phyloP scores from a whole-genome alignment of 257 asterid species.

The Haberlea rhodopensis region DNA sequence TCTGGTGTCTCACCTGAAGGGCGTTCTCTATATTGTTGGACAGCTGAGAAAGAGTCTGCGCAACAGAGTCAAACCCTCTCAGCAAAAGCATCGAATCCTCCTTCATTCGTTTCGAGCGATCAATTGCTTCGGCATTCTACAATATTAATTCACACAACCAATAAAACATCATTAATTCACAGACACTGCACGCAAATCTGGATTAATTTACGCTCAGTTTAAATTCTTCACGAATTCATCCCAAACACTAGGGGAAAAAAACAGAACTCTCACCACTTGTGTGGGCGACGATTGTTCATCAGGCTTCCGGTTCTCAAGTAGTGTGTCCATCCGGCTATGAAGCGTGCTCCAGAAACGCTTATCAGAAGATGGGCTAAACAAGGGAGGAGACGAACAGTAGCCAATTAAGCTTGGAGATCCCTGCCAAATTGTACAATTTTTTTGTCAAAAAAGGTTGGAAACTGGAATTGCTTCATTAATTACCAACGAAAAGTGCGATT shows the following conservation, averaged over 20 bases:
- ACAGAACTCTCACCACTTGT: constrained; percentile 26
- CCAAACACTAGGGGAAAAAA: neutral
- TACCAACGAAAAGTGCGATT: constrained; percentile 10
- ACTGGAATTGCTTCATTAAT: neutral
- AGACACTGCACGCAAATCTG: neutral
- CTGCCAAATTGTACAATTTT: constrained; percentile 29
- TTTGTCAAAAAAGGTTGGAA: neutral
- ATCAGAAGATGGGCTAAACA: constrained; percentile 73
- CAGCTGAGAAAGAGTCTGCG: constrained; percentile 71
- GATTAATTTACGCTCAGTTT: neutral
- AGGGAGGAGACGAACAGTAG: constrained; percentile 40
- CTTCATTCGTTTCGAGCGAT: constrained; percentile 42
- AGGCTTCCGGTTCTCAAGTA: constrained; percentile 55
- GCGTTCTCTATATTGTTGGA: constrained; percentile 70
- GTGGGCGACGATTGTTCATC: constrained; percentile 27
- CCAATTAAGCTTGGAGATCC: constrained; percentile 38
- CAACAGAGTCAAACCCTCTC: constrained; percentile 62
- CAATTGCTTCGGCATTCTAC: constrained; percentile 43
- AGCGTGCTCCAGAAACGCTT: constrained; percentile 83
- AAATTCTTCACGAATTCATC: neutral
- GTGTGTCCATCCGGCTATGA: constrained; percentile 58
- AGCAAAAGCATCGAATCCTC: constrained; percentile 48
- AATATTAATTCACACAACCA: constrained; percentile 3
- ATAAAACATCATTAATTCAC: constrained; percentile 11
- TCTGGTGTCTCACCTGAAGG: constrained; percentile 53